phyloP scores from a whole-genome alignment of 805 yeast genomes.

The Nakazawaea wickerhamii region DNA sequence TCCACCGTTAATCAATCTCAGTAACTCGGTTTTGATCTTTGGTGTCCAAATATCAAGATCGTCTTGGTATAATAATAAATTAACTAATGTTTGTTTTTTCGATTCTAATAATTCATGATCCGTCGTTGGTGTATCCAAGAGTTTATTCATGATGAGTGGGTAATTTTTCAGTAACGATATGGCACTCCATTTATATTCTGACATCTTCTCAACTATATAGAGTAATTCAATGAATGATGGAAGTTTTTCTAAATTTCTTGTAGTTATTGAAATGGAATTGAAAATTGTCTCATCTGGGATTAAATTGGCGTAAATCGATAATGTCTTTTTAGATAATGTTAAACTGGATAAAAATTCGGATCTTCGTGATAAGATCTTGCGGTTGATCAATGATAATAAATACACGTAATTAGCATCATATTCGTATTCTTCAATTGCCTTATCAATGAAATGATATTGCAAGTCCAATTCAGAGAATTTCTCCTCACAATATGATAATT shows the following conservation, averaged over 20 bases:
- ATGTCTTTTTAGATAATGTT: background rate
- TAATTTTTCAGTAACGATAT: background rate
- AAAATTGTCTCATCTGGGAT: background rate
- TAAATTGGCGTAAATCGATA: conserved; percentile 5
- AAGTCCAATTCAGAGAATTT: background rate
- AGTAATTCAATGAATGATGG: conserved; percentile 2
- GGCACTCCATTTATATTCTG: conserved; percentile 3
- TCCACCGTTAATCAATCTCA: background rate
- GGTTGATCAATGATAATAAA: conserved; percentile 2
- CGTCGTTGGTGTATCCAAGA: conserved; percentile 1
- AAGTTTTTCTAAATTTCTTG: background rate
- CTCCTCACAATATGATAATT: conserved; percentile 3
- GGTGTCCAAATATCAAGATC: background rate
- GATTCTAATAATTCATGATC: conserved; percentile 2
- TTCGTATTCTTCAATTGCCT: background rate
- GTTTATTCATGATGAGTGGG: conserved; percentile 7
- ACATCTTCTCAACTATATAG: background rate
- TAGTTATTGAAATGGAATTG: background rate
- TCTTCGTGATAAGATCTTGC: background rate
- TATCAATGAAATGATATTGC: background rate
- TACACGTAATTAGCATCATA: background rate
- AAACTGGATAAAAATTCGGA: background rate
- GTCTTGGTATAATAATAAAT: background rate
- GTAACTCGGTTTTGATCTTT: background rate
- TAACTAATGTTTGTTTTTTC: conserved; percentile 2